phyloP scores from a whole-genome alignment of 768 basidiomycete species.

The Mycena vulgaris region DNA sequence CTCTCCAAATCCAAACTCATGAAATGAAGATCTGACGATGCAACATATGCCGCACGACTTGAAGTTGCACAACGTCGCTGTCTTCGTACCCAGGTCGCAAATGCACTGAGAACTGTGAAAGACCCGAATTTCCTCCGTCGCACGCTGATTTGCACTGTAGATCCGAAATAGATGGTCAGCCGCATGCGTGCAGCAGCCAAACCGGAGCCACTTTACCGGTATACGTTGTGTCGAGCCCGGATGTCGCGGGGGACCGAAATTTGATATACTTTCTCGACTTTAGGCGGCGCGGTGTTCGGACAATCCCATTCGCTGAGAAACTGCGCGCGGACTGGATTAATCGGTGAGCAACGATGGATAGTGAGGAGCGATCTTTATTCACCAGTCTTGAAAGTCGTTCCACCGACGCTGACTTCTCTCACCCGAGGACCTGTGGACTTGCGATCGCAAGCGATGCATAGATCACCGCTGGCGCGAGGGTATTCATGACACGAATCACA shows the following conservation, averaged over 20 bases:
- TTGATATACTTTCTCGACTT: constrained; percentile 72
- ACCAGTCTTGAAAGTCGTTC: constrained; percentile 69
- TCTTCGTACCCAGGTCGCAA: constrained; percentile 75
- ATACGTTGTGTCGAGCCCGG: constrained; percentile 63
- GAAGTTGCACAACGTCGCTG: constrained; percentile 66
- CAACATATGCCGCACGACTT: constrained; percentile 77
- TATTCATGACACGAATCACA: constrained; percentile 65
- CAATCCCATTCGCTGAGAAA: constrained; percentile 73
- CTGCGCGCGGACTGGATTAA: constrained; percentile 57
- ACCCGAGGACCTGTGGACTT: constrained; percentile 59
- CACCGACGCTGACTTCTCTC: constrained; percentile 63
- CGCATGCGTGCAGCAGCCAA: not conserved
- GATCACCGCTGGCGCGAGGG: constrained; percentile 62
- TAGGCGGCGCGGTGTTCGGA: constrained; percentile 49
- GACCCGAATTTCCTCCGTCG: constrained; percentile 66
- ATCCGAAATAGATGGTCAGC: constrained; percentile 31
- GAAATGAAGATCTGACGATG: constrained; percentile 71
- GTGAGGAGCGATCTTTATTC: constrained; percentile 43
- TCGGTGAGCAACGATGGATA: constrained; percentile 9
- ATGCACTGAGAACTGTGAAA: constrained; percentile 79
- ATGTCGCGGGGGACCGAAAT: constrained; percentile 60
- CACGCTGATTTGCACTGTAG: constrained; percentile 53
- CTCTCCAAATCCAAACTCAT: constrained; percentile 69
- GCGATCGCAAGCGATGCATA: constrained; percentile 69
- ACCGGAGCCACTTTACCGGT: constrained; percentile 56